Evolutionary conservation across 2,329 filamentous ascomycete species (phyloP), one percentile per base, ranked within the genome.

Genomic region (Microcyclospora pomicola): DNA sequence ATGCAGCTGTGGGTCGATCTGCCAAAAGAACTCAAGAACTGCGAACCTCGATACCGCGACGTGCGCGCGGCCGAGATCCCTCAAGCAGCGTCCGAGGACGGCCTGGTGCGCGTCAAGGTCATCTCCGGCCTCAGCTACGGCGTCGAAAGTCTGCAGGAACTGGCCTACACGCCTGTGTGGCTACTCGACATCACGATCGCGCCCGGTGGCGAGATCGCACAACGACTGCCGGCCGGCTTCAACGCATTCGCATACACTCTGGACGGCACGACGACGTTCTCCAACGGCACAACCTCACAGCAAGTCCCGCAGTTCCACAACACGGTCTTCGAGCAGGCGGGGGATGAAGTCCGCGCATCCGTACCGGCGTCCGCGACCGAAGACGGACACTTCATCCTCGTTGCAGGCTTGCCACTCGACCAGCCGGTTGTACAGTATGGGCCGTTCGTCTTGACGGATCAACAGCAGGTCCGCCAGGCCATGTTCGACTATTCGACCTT

Each of bases 91-190:
- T 64, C 75, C 24, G 83, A 91, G 50, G 75, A 76, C 32, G 81
- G 74, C 38, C 79, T 74, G 45, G 85, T 93, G 13, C 69, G 68
- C 31, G 71, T 96, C 48, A 95, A 94, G 63, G 82, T 96, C 49
- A 96, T 96, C 50, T 87, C 80, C 1, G 91, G 88, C 14, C 76
- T 81, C 56, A 80, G 77, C 38, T 80, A 86, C 52, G 87, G 84
- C 33, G 74, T 91, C 37, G 87, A 95, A 55, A 85, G 79, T 11
- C 74, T 94, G 37, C 77, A 88, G 56, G 87, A 96, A 54, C 68
- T 96, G 33, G 87, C 88, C 11, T 95, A 96, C 62, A 96, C 88
- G 2, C 91, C 91, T 0, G 86, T 96, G n/a, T 96, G 88, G 88
- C 70, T 94, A 44, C 69, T 96, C 33, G 88, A 96, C 57, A 67